Conservation (phyloP, 1,284 basidiomycete species). For the Bjerkandera adusta region DNA sequence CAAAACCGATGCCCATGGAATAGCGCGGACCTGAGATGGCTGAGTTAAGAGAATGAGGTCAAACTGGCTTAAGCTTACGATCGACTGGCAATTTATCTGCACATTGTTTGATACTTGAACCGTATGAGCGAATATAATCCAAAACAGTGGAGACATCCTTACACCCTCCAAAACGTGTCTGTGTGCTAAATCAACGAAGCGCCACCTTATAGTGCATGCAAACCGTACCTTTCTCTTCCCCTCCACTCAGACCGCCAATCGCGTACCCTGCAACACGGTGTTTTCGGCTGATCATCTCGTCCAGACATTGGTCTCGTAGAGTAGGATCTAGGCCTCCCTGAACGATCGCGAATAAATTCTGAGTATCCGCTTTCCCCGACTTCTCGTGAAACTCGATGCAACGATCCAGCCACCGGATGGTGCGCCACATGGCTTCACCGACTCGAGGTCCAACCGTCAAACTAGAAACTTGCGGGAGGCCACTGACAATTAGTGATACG, state of each 20-base stretch:
- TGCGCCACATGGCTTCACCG: slow-evolving; percentile 79
- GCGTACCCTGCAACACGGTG: slow-evolving; percentile 77
- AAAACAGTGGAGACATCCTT: slow-evolving; percentile 23
- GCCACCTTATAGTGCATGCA: neutral
- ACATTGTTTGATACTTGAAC: slow-evolving; percentile 73
- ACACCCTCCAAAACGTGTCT: slow-evolving; percentile 88
- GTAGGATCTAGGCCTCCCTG: slow-evolving; percentile 75
- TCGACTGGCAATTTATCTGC: slow-evolving; percentile 71
- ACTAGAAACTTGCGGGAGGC: slow-evolving; percentile 56
- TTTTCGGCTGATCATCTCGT: slow-evolving; percentile 76
- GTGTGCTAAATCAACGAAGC: neutral
- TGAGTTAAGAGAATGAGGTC: slow-evolving; percentile 5
- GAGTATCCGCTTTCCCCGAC: slow-evolving; percentile 57
- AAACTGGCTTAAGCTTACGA: slow-evolving; percentile 44
- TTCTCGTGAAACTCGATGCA: slow-evolving; percentile 73
- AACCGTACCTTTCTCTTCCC: slow-evolving; percentile 81
- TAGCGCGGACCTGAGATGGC: slow-evolving; percentile 67
- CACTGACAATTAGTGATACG: neutral
- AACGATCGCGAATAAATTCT: slow-evolving; percentile 86
- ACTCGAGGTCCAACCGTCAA: slow-evolving; percentile 75
- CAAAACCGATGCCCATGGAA: slow-evolving; percentile 87
- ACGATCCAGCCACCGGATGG: slow-evolving; percentile 82
- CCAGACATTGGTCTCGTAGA: slow-evolving; percentile 71
- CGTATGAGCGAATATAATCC: slow-evolving; percentile 17
- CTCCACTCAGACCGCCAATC: slow-evolving; percentile 81